Conservation (phyloP, 192 early-diverging fungal species). For the Dispira simplex region DNA sequence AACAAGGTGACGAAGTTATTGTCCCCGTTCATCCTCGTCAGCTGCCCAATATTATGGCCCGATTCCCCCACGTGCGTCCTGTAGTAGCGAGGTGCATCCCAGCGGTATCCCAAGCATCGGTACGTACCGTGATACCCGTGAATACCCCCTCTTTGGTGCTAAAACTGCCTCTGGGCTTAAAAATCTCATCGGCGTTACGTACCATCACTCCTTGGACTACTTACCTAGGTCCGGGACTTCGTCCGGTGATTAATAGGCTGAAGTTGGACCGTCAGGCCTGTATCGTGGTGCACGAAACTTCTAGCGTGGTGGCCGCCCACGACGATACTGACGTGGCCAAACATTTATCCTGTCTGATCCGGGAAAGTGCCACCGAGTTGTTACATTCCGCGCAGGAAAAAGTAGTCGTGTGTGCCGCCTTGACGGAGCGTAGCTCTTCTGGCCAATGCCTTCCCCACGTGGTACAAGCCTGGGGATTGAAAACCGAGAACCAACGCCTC, state of each 20-base stretch:
- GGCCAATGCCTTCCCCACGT: constrained; percentile 24
- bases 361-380: constrained; percentile 29
- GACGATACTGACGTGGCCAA: constrained; percentile 42
- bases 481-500: constrained; percentile 23
- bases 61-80: constrained; percentile 25
- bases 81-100: constrained; percentile 11
- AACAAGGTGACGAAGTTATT: constrained; percentile 21
- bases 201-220: constrained; percentile 48
- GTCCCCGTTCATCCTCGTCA: constrained; percentile 46
- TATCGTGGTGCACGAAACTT: constrained; percentile 34
- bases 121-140: constrained; percentile 34
- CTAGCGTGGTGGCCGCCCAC: constrained; percentile 29
- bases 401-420: constrained; percentile 36
- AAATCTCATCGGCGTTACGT: constrained; percentile 43
- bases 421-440: constrained; percentile 19
- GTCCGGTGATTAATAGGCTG: constrained; percentile 25
- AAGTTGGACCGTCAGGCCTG: constrained; percentile 22
- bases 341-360: constrained; percentile 38
- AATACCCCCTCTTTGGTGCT: constrained; percentile 18
- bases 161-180: constrained; percentile 46
- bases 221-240: constrained; percentile 36
- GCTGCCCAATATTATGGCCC: constrained; percentile 32
- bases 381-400: constrained; percentile 22
- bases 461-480: constrained; percentile 26
- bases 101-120: constrained; percentile 37